Conservation (phyloP, 768 basidiomycete species). For the Rhizopogon vesiculosus region DNA sequence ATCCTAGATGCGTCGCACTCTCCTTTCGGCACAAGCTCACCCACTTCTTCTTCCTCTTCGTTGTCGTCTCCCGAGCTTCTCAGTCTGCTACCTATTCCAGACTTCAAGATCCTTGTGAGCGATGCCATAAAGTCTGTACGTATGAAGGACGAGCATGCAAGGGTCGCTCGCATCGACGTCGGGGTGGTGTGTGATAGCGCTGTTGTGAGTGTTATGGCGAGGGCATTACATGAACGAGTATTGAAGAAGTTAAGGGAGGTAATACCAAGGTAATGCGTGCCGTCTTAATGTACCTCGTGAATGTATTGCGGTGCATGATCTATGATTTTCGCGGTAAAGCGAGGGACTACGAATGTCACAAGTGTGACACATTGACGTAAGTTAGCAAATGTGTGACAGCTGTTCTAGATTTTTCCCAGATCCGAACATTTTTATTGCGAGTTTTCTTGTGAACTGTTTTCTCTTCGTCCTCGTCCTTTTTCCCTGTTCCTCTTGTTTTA, state of each 20-base stretch:
- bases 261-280: neutral
- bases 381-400: too few relatives aligned
- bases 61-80: slow-evolving; percentile 14
- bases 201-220: slow-evolving; percentile 42
- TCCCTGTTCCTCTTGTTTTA: slow-evolving; percentile 10
- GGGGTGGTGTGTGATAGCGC: slow-evolving; percentile 57
- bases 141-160: slow-evolving; percentile 25
- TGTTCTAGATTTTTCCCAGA: slow-evolving; percentile 28
- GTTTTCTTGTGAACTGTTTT: slow-evolving; percentile 4
- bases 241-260: slow-evolving; percentile 22
- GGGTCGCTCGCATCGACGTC: slow-evolving; percentile 52
- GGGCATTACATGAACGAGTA: slow-evolving; percentile 48
- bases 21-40: slow-evolving; percentile 29
- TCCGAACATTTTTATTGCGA: slow-evolving; percentile 22
- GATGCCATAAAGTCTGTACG: slow-evolving; percentile 34
- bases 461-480: neutral
- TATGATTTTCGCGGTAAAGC: too few relatives aligned
- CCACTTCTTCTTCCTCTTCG: neutral
- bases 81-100: slow-evolving; percentile 56
- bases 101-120: slow-evolving; percentile 45
- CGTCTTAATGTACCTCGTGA: too few relatives aligned
- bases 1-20: slow-evolving; percentile 74
- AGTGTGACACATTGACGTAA: too few relatives aligned
- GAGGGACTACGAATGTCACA: too few relatives aligned
- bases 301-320: too few relatives aligned